Evolutionary conservation across 495 filamentous ascomycete species (phyloP), one percentile per base, ranked within the genome.

Genomic region (Talaromyces wortmannii): DNA sequence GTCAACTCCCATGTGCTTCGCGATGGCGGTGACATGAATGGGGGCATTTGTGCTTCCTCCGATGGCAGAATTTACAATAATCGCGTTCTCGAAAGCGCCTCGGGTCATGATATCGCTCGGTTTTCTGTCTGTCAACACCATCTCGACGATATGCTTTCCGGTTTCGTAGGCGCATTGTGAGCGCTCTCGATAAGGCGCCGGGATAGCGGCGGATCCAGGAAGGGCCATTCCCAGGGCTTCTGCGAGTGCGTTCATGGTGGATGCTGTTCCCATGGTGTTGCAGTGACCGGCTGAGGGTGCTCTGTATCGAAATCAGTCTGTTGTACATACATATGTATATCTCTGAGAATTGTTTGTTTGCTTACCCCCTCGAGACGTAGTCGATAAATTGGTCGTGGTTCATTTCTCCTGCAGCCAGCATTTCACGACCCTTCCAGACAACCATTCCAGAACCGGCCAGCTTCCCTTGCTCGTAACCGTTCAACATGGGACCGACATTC

Each of bases 261-360:
- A 81, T 13, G 79, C 79, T 16, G 78, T 82, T 48, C 78, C 78
- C 78, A 82, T 81, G 8, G 77, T 81, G 54, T 81, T 81, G 58
- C 79, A 82, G 50, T 80, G 77, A 30, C 79, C 79, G 15, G 67
- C 77, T 7, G 77, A 79, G 5, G 77, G 78, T 8, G 76, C 72
- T 32, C 74, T 77, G 16, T 45, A 15, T 50, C 13, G 4, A 43
- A 5, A 31, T 63, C 46, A 66, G 60, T 53, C 1, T 23, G 1
- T 23, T 4, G 23, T 23, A 23, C 23, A 23, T 23, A 23, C 1
- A 4, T 23, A 23, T 49, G 42, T 6, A 7, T 31, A 50, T 3
- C 5, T 33, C 8, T 47, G 7, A 44, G 16, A 33, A 46, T 31
- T 29, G 2, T 2, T 31, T 31, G 0, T 31, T 4, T 6, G 64